Percentiles rank a stretch among this genome's conserved stretches.
phyloP scores from a whole-genome alignment of 2,329 filamentous ascomycete genomes.

The Ophiocordyceps camponoti-floridani region DNA sequence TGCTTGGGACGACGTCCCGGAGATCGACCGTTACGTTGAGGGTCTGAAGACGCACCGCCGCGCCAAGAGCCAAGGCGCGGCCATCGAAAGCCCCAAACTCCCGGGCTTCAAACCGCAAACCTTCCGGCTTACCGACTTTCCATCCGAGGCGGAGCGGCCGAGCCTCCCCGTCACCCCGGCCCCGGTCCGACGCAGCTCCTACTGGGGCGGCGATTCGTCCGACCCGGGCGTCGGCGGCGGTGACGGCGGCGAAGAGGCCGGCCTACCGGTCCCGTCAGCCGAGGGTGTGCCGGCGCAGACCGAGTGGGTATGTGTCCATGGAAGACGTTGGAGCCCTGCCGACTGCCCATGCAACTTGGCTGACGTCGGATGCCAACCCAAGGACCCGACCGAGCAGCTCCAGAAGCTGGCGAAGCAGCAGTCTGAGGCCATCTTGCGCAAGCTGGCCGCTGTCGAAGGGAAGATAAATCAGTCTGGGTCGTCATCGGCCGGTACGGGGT shows the following conservation, averaged over 20 bases:
- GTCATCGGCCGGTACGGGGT: constrained; percentile 1
- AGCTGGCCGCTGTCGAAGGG: constrained; percentile 21
- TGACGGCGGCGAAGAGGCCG: constrained; percentile 31
- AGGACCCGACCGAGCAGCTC: constrained; percentile 55
- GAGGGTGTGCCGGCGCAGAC: constrained; percentile 72
- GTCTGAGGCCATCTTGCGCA: constrained; percentile 40
- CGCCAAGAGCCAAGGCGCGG: background rate
- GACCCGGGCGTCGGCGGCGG: constrained; percentile 25
- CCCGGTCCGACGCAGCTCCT: constrained; percentile 50
- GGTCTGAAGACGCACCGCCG: constrained; percentile 45
- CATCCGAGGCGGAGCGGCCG: constrained; percentile 62
- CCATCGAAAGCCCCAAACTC: constrained; percentile 2
- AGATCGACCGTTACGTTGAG: constrained; percentile 77
- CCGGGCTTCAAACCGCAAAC: constrained; percentile 15
- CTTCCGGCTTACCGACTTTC: constrained; percentile 72
- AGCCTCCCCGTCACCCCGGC: constrained; percentile 84
- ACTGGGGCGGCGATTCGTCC: constrained; percentile 33
- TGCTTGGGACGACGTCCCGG: constrained; percentile 83
- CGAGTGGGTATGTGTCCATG: constrained; percentile 80
- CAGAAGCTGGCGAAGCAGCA: constrained; percentile 52
- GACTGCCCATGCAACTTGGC: constrained; percentile 37
- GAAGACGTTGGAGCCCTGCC: constrained; percentile 25
- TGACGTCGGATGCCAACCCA: constrained; percentile 30
- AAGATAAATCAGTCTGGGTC: constrained; percentile 1
- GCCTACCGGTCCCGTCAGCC: constrained; percentile 48